These are phyloP conservation scores for Albatrellus sp. DNA, from an alignment of 1,284 basidiomycete genomes.

Conservation along the genomic window DNA sequence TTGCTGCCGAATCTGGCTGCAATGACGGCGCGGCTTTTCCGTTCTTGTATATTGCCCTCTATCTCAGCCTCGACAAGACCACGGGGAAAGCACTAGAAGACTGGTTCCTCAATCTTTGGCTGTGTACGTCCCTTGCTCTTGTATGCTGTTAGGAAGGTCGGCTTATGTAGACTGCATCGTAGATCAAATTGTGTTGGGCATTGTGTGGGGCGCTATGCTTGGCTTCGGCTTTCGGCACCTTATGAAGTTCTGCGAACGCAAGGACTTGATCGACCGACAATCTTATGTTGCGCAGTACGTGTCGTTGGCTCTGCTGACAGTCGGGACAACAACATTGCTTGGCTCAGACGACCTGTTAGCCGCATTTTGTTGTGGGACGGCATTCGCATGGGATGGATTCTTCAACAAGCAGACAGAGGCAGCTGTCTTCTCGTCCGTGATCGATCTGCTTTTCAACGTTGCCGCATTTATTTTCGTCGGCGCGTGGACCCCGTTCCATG, in stretches of 20 bases:
- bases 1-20: conserved; percentile 88
- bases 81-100: conserved; percentile 60
- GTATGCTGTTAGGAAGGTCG: not conserved
- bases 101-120: conserved; percentile 81
- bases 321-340: conserved; percentile 74
- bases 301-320: conserved; percentile 69
- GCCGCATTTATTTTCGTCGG: conserved; percentile 88
- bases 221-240: conserved; percentile 82
- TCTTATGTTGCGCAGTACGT: conserved; percentile 78
- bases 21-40: conserved; percentile 96
- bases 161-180: conserved; percentile 4
- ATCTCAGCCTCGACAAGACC: conserved; percentile 66
- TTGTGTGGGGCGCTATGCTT: conserved; percentile 67
- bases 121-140: conserved; percentile 40
- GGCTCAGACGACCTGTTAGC: conserved; percentile 93
- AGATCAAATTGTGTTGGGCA: conserved; percentile 80
- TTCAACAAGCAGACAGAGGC: conserved; percentile 96
- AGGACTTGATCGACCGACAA: conserved; percentile 89
- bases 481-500: conserved; percentile 86
- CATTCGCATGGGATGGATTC: conserved; percentile 98
- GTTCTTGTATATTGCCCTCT: conserved; percentile 89
- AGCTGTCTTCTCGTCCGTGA: conserved; percentile 90
- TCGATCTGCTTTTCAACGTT: conserved; percentile 86
- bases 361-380: conserved; percentile 90
- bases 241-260: conserved; percentile 90